Evolutionary conservation across 2,329 filamentous ascomycete genomes (phyloP).

Genomic region (Botryosphaeria dothidea): DNA sequence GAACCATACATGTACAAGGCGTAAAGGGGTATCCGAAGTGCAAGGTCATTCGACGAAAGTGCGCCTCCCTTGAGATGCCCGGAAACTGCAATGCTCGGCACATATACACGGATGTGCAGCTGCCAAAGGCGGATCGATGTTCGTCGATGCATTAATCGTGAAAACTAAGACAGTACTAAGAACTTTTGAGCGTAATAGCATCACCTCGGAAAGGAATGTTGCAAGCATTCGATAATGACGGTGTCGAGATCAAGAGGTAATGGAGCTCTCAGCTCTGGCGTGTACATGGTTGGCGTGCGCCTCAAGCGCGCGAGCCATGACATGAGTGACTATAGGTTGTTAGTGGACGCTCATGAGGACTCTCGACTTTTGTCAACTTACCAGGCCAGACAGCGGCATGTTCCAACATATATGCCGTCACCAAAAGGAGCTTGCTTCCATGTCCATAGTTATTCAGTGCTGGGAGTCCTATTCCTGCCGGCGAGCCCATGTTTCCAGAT

Average conservation of each 20-base stretch:
- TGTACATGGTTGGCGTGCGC: conserved; percentile 65
- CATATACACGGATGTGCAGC: conserved; percentile 1
- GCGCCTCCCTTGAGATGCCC: background rate
- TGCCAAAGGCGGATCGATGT: background rate
- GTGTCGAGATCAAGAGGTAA: background rate
- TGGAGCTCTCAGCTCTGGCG: conserved; percentile 57
- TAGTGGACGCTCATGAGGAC: background rate
- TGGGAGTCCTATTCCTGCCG: conserved; percentile 52
- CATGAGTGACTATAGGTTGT: conserved; percentile 59
- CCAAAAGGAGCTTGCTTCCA: conserved; percentile 78
- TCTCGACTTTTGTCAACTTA: conserved; percentile 47
- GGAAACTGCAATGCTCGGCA: background rate
- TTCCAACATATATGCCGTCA: conserved; percentile 84
- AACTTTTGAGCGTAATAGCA: background rate
- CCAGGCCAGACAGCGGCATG: conserved; percentile 91
- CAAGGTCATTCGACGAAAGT: conserved; percentile 1
- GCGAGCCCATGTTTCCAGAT: conserved; percentile 34
- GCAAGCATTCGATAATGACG: background rate
- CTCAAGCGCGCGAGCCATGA: conserved; percentile 67
- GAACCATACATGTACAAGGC: conserved; percentile 11
- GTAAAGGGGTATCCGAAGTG: conserved; percentile 9
- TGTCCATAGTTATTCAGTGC: conserved; percentile 67
- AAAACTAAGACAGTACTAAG: background rate
- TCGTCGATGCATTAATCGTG: conserved; percentile 11
- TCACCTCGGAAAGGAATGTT: background rate